These are phyloP conservation scores for Rhytidhysteron rufulum DNA, from an alignment of 2,329 filamentous ascomycete genomes.

Conservation along the genomic window DNA sequence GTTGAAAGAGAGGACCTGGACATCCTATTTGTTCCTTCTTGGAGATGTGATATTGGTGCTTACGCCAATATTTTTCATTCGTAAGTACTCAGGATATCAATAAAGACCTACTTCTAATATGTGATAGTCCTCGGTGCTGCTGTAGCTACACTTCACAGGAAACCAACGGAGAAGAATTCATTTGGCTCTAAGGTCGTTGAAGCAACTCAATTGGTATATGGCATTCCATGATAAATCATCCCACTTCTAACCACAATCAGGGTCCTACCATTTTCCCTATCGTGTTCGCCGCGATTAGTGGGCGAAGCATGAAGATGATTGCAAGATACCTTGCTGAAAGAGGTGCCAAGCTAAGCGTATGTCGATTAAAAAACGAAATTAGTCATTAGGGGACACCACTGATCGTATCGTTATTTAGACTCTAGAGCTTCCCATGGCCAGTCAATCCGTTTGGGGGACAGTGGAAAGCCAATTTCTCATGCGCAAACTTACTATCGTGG, in stretches of 20 bases:
- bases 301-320: constrained; percentile 33
- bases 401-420: constrained; percentile 15
- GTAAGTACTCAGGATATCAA: constrained; percentile 13
- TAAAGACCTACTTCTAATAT: neutral
- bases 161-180: constrained; percentile 14
- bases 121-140: constrained; percentile 24
- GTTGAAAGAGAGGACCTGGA: constrained; percentile 21
- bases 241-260: constrained; percentile 9
- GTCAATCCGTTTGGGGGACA: constrained; percentile 35
- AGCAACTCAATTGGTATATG: constrained; percentile 22
- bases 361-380: neutral
- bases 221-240: neutral
- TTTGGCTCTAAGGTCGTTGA: constrained; percentile 24
- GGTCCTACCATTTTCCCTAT: constrained; percentile 36
- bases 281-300: constrained; percentile 31
- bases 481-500: constrained; percentile 25
- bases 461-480: constrained; percentile 31
- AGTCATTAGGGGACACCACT: neutral
- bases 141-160: constrained; percentile 19
- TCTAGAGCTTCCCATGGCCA: constrained; percentile 32
- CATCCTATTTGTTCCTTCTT: constrained; percentile 14
- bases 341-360: constrained; percentile 26
- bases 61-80: constrained; percentile 31
- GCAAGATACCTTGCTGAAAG: constrained; percentile 30
- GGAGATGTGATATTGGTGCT: constrained; percentile 26